Percentiles rank a stretch among this genome's conserved stretches.
phyloP scores from a whole-genome alignment of 2,329 filamentous ascomycete species.

The Fusarium mangiferae region DNA sequence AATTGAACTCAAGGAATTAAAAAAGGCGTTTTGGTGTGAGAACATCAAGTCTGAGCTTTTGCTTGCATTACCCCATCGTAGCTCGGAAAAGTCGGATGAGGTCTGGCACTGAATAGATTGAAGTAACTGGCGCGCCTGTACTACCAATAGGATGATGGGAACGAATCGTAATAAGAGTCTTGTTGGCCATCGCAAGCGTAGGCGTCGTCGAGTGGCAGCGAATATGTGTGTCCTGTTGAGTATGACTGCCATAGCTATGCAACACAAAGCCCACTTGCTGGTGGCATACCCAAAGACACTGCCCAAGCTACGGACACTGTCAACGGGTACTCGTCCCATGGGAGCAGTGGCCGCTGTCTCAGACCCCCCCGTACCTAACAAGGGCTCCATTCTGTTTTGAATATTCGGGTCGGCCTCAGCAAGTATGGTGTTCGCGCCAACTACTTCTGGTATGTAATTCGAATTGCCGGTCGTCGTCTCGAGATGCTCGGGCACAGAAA shows the following conservation, averaged over 20 bases:
- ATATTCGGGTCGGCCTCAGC: constrained; percentile 39
- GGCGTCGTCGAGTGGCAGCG: constrained; percentile 83
- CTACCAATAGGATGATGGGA: constrained; percentile 75
- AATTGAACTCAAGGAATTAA: constrained; percentile 77
- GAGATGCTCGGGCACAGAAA: constrained; percentile 67
- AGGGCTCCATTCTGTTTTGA: constrained; percentile 47
- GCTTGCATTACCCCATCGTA: constrained; percentile 75
- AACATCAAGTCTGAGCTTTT: constrained; percentile 76
- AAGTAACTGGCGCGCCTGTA: constrained; percentile 76
- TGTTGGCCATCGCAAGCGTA: constrained; percentile 79
- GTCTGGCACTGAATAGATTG: constrained; percentile 95
- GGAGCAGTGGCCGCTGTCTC: constrained; percentile 33
- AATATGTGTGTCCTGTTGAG: constrained; percentile 95
- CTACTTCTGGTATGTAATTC: constrained; percentile 30
- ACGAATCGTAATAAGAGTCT: constrained; percentile 76
- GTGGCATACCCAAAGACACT: constrained; percentile 91
- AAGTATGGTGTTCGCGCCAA: constrained; percentile 34
- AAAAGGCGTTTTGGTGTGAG: constrained; percentile 72
- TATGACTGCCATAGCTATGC: constrained; percentile 85
- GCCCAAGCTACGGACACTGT: constrained; percentile 76
- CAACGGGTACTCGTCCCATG: constrained; percentile 63
- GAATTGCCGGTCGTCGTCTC: constrained; percentile 60
- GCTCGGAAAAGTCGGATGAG: constrained; percentile 73
- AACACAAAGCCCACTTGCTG: constrained; percentile 91
- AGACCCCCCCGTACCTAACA: constrained; percentile 17